Conservation (phyloP, 1,284 basidiomycete genomes). For the Puccinia coronata region DNA sequence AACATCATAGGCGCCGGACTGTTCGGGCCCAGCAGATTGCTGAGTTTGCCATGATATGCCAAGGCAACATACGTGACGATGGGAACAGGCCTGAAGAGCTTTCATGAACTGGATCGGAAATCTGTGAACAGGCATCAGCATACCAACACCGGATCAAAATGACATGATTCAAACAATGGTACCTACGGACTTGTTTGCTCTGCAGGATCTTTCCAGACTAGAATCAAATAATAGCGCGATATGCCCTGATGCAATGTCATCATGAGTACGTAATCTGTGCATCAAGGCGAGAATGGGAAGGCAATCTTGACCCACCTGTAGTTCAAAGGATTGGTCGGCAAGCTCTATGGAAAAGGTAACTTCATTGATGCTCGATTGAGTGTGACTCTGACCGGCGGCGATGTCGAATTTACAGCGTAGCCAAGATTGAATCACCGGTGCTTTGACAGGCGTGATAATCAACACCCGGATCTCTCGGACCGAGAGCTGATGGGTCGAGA, state of each 20-base stretch:
- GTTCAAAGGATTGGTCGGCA: constrained; percentile 2
- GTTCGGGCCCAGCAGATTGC: not conserved
- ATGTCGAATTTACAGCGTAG: constrained; percentile 47
- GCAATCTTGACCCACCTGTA: not conserved
- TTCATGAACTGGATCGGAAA: constrained; percentile 5
- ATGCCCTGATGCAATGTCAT: not conserved
- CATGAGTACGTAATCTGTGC: not conserved
- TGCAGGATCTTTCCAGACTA: constrained; percentile 19
- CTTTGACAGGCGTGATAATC: constrained; percentile 21
- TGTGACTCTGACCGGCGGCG: not conserved
- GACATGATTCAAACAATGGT: not conserved
- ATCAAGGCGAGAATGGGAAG: not conserved
- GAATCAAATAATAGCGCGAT: constrained; percentile 19
- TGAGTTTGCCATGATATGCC: constrained; percentile 34
- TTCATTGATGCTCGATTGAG: constrained; percentile 22
- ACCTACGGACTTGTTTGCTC: constrained; percentile 13
- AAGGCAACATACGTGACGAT: constrained; percentile 3
- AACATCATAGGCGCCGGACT: not conserved
- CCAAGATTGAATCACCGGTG: constrained; percentile 19
- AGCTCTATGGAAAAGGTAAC: constrained; percentile 20
- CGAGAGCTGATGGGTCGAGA: not conserved
- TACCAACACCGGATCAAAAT: not conserved
- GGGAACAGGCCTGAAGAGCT: not conserved
- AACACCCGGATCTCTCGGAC: constrained; percentile 14
- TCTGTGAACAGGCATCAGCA: not conserved